Conservation (phyloP, 805 yeast genomes). For the Yarrowia hollandica region DNA sequence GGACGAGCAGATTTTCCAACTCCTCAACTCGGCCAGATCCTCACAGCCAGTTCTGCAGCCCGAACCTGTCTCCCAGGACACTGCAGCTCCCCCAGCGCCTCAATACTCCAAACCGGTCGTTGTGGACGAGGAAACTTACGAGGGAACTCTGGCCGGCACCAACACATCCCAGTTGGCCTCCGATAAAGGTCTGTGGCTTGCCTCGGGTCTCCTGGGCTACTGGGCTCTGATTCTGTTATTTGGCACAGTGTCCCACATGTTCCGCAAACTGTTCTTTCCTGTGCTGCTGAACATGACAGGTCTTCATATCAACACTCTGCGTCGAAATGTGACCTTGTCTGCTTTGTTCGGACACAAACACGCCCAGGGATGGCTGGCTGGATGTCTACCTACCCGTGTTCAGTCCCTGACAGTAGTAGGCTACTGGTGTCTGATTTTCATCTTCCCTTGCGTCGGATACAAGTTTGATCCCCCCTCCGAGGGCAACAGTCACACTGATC, state of each 20-base stretch:
- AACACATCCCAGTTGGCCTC: background rate
- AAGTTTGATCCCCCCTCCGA: conserved; percentile 15
- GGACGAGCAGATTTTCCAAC: background rate
- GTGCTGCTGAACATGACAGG: conserved; percentile 30
- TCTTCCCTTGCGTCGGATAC: conserved; percentile 38
- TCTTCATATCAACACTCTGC: conserved; percentile 1
- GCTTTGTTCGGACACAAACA: conserved; percentile 18
- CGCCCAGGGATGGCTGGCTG: conserved; percentile 31
- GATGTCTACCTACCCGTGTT: conserved; percentile 43
- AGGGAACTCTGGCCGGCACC: background rate
- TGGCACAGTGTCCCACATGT: conserved; percentile 34
- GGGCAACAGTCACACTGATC: conserved; percentile 31
- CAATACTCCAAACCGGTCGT: background rate
- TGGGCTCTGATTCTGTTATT: conserved; percentile 38
- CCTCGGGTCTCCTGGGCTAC: conserved; percentile 38
- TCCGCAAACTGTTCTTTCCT: conserved; percentile 10
- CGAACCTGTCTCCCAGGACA: background rate
- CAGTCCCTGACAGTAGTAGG: conserved; percentile 44
- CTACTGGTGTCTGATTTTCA: conserved; percentile 40
- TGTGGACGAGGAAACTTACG: background rate
- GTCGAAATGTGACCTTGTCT: conserved; percentile 9
- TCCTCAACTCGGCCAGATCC: background rate
- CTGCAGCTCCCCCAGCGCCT: background rate
- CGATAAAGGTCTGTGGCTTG: conserved; percentile 31
- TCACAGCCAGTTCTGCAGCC: background rate